Base-by-base conservation (phyloP, 371 early-diverging fungal genomes). In the Syncephalis fuscata region DNA sequence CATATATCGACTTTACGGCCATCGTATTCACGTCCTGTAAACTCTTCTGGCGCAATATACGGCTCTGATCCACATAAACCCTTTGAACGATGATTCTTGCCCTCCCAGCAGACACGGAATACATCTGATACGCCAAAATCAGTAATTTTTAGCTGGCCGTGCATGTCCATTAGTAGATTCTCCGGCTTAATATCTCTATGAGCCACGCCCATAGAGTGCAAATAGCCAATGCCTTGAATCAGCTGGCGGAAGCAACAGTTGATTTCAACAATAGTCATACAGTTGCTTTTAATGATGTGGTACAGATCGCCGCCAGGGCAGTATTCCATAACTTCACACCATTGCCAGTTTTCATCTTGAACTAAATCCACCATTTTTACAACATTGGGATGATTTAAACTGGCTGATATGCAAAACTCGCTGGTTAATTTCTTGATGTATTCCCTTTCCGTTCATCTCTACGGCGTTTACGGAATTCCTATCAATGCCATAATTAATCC, bases 51-150 rank as follows among this genome's bases (percentile, higher is more conserved):
- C 2, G 92, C 80, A 65, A 89, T 91, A 62, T 90, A 93, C 2
- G 90, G 88, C 37, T 79, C 81, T 7, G 82, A 80, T 5, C 94
- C 92, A 52, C 87, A 86, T 57, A 86, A 68, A 32, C 88, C 85
- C 48, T 66, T 59, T 40, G 83, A 88, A 44, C 66, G 55, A 56
- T 76, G 81, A 23, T 73, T 49, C n/a, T 56, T 55, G 39, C 63
- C 66, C 57, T 86, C 84, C 74, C 83, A 86, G 24, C 74, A 70
- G 16, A 76, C 77, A 42, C 83, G 67, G 68, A 92, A 92, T 1
- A 95, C 91, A 48, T 87, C 85, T 1, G 94, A 83, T 4, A 92
- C 89, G 39, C 97, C 94, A 77, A 95, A 99, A 65, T 99, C 97
- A 20, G 93, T 87, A 58, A 97, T 93, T 67, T 99, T 99, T 44